A percentile compares a stretch with the other conserved stretches of the same genome.
Conservation (phyloP, 768 basidiomycete species). For the Boletus bicolor region DNA sequence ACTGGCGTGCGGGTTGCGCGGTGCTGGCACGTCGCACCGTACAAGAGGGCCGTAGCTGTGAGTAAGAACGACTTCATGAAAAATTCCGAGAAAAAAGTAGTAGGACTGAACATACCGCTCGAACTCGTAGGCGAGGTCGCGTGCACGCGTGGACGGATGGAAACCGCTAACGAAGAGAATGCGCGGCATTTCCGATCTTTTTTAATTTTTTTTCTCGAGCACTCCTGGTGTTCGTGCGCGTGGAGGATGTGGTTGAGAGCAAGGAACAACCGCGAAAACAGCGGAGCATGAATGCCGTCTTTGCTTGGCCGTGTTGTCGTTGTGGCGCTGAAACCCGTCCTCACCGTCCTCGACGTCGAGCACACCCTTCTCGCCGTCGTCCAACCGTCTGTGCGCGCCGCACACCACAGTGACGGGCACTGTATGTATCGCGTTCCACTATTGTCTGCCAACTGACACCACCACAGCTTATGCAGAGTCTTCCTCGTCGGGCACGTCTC, state of each 20-base stretch:
- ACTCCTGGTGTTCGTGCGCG: not conserved
- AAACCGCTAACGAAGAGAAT: slow-evolving; percentile 88
- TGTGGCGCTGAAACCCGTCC: slow-evolving; percentile 32
- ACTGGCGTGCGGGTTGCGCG: slow-evolving; percentile 69
- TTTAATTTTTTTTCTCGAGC: not conserved
- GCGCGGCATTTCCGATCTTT: slow-evolving; percentile 54
- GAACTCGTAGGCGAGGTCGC: slow-evolving; percentile 83
- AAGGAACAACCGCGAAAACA: slow-evolving; percentile 18
- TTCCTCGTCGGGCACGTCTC: slow-evolving; percentile 9
- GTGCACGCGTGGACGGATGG: slow-evolving; percentile 75
- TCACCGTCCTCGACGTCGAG: slow-evolving; percentile 1
- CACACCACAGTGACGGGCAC: not conserved
- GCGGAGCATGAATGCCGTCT: slow-evolving; percentile 31
- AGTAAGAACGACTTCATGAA: slow-evolving; percentile 3
- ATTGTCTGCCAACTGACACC: slow-evolving; percentile 1
- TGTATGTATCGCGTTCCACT: not conserved
- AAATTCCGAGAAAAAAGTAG: not conserved
- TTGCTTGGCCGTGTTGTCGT: slow-evolving; percentile 33
- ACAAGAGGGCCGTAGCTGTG: slow-evolving; percentile 75
- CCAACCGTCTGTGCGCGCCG: not conserved
- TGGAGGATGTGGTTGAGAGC: slow-evolving; percentile 24
- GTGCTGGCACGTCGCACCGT: slow-evolving; percentile 88
- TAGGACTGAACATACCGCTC: slow-evolving; percentile 55
- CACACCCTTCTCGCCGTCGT: not conserved
- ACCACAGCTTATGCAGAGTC: slow-evolving; percentile 20